Evolutionary conservation across 2,329 filamentous ascomycete genomes (phyloP).

Genomic region (Colletotrichum filicis): DNA sequence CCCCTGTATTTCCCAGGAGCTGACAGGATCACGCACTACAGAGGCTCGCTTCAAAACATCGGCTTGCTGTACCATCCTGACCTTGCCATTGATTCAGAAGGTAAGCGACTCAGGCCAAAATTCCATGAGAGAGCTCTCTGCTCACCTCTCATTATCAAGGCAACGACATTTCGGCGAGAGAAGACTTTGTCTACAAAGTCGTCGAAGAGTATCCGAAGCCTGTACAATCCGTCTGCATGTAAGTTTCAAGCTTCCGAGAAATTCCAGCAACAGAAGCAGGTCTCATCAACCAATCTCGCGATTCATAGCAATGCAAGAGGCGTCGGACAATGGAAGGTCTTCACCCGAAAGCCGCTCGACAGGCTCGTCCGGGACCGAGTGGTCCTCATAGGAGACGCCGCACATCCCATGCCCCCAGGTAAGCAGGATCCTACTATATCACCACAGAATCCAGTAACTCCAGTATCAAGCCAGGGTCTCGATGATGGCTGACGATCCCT

Average conservation of each 20-base stretch:
- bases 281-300: not conserved
- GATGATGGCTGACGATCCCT: too few species aligned
- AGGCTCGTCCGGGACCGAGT: not conserved
- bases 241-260: not conserved
- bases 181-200: not conserved
- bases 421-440: not conserved
- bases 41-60: constrained; percentile 3
- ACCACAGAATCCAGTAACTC: too few species aligned
- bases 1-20: not conserved
- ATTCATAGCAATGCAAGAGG: not conserved
- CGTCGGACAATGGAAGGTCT: constrained; percentile 1
- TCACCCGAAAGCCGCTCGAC: not conserved
- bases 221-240: not conserved
- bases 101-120: not conserved
- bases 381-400: not conserved
- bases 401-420: constrained; percentile 7
- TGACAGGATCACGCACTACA: not conserved
- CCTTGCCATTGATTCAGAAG: not conserved
- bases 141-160: not conserved
- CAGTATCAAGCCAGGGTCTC: too few species aligned
- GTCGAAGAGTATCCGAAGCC: not conserved
- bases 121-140: not conserved
- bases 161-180: not conserved
- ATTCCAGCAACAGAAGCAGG: not conserved
- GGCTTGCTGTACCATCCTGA: not conserved